These are phyloP conservation scores for Malassezia yamatoensis DNA, from an alignment of 1,284 basidiomycete genomes.

Conservation along the genomic window DNA sequence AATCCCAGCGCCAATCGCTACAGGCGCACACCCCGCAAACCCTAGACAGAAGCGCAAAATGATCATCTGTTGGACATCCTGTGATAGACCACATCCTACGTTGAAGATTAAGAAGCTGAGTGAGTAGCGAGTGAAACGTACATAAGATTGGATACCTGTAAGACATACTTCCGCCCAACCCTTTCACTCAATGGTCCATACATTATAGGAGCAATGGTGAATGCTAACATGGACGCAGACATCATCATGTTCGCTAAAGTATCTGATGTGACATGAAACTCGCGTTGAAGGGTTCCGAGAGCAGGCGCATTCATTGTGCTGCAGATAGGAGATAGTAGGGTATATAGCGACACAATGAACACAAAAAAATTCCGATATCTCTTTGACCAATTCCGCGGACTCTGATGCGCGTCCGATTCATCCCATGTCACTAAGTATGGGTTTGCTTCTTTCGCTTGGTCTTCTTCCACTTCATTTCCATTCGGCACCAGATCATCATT, in stretches of 20 bases:
- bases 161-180: conserved; percentile 12
- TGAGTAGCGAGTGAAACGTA: not conserved
- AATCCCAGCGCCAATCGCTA: conserved; percentile 54
- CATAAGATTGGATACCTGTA: conserved; percentile 6
- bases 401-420: conserved; percentile 3
- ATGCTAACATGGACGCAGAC: conserved; percentile 9
- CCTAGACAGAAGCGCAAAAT: conserved; percentile 32
- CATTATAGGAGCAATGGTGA: conserved; percentile 5
- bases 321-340: conserved; percentile 6
- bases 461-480: not conserved
- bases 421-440: conserved; percentile 4
- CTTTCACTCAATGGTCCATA: conserved; percentile 12
- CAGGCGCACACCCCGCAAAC: conserved; percentile 38
- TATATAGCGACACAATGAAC: conserved; percentile 7
- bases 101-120: conserved; percentile 14
- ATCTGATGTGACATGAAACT: not conserved
- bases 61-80: conserved; percentile 23
- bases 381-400: conserved; percentile 1
- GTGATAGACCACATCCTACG: conserved; percentile 20
- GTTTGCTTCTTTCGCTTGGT: not conserved
- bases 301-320: conserved; percentile 12
- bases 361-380: not conserved
- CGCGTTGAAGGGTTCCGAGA: not conserved
- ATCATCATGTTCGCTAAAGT: conserved; percentile 14
- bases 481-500: not conserved